A percentile compares a stretch with the other conserved stretches of the same genome.
These are phyloP conservation scores for Serendipita indica DNA, from an alignment of 768 basidiomycete genomes.

Conservation along the genomic window DNA sequence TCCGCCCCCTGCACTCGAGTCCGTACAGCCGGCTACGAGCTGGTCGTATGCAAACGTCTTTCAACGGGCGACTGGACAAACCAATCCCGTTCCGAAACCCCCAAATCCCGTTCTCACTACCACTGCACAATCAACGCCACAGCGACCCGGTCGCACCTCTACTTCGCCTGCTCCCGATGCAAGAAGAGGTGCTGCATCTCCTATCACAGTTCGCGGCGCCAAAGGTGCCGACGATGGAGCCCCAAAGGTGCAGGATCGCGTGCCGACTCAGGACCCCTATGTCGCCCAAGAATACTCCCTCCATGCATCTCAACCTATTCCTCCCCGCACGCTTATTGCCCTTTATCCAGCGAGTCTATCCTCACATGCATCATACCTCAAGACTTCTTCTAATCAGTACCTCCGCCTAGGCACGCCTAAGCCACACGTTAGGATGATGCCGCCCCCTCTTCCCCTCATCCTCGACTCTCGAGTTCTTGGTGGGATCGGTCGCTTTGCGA, in stretches of 20 bases:
- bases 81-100: background rate
- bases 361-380: slow-evolving; percentile 51
- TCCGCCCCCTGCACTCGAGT: background rate
- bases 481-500: slow-evolving; percentile 43
- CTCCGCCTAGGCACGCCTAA: slow-evolving; percentile 52
- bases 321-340: slow-evolving; percentile 41
- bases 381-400: background rate
- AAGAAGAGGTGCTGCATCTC: background rate
- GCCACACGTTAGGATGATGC: slow-evolving; percentile 65
- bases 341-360: slow-evolving; percentile 50
- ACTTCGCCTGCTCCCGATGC: background rate
- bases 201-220: background rate
- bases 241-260: background rate
- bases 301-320: slow-evolving; percentile 46
- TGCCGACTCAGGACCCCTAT: slow-evolving; percentile 17
- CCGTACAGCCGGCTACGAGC: background rate
- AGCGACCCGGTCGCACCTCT: background rate
- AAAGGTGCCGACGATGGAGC: background rate
- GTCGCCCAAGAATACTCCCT: slow-evolving; percentile 34
- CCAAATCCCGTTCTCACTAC: background rate
- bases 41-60: background rate
- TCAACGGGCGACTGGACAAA: background rate
- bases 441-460: slow-evolving; percentile 60
- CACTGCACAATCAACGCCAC: background rate
- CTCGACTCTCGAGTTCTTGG: slow-evolving; percentile 68